Base-by-base conservation (phyloP, 768 basidiomycete species). In the Pleurotus tuber-regium region DNA sequence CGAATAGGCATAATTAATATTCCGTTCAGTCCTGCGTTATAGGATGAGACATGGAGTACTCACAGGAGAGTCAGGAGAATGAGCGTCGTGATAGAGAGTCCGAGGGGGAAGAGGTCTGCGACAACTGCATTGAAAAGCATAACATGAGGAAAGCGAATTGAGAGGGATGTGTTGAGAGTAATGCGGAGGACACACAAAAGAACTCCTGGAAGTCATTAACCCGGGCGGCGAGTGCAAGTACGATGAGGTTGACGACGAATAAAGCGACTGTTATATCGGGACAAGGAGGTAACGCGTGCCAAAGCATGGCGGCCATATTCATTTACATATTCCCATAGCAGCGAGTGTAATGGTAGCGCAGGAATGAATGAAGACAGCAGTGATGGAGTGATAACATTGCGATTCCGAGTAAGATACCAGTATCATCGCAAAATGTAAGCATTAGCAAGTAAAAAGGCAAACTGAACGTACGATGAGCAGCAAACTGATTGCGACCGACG, bases 91-190 rank as follows among this genome's bases (percentile, higher is more conserved):
- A 81, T 77, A 25, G 81, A 81, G 30, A 84, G 71, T n/a, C 68
- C 74, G 50, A 83, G 67, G n/a, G 83, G 83, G 60, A 82, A 81
- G 19, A 80, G 61, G 64, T 83, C 82, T 4, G 83, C 83, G 40
- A 78, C 65, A 60, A 76, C 81, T 83, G 55, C n/a, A 18, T 31
- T 39, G 10, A 12, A 19, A 35, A 19, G 43, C 14, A 14, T n/a
- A n/a, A 24, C 8, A 43, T 56, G 23, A 57, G 52, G 51, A 43
- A 50, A n/a, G 35, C 25, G 25, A 23, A 36, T 21, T 16, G 26
- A 21, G 33, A 33, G 19, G 25, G 5, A 38, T 18, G 30, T 14
- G 11, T 16, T 24, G 29, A 29, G 19, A 3, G 29, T 18, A n/a
- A 14, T 1, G 29, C n/a, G n/a, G 18, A 31, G 21, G 4, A 69